Percentiles rank a stretch among this genome's conserved stretches.
Evolutionary conservation across 495 filamentous ascomycete species (phyloP).

Genomic region (Penicillium mononematosum): DNA sequence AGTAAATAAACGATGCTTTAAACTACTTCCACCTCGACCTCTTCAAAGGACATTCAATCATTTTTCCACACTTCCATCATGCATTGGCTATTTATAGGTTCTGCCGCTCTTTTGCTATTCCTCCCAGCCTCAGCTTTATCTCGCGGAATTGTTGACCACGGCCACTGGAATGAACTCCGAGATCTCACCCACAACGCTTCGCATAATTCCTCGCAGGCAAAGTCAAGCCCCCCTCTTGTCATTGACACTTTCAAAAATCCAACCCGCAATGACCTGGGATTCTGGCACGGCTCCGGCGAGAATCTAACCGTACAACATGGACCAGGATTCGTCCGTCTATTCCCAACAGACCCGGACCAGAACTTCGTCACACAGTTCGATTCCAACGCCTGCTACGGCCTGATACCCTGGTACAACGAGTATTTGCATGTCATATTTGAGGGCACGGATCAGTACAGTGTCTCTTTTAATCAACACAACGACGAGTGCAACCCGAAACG

Average conservation of each 20-base stretch:
- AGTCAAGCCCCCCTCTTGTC: slow-evolving; percentile 40
- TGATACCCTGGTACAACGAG: slow-evolving; percentile 49
- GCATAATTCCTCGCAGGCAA: not conserved
- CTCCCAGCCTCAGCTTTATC: not conserved
- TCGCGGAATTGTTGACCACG: not conserved
- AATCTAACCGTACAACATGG: slow-evolving; percentile 52
- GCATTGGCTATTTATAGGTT: slow-evolving; percentile 11
- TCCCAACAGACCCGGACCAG: slow-evolving; percentile 65
- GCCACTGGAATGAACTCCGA: slow-evolving; percentile 10
- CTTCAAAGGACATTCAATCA: not conserved
- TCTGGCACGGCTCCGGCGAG: slow-evolving; percentile 72
- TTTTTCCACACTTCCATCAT: not conserved
- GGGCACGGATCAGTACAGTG: slow-evolving; percentile 64
- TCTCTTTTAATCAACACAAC: slow-evolving; percentile 75
- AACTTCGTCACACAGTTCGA: slow-evolving; percentile 67
- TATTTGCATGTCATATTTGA: slow-evolving; percentile 73
- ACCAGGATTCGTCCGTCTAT: slow-evolving; percentile 54
- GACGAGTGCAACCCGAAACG: slow-evolving; percentile 54
- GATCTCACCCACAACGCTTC: not conserved
- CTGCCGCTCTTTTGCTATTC: slow-evolving; percentile 1
- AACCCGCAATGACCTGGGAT: slow-evolving; percentile 60
- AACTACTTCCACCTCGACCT: not conserved
- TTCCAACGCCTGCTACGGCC: slow-evolving; percentile 56
- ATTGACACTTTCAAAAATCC: slow-evolving; percentile 63
- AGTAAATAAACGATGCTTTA: not conserved